These are phyloP conservation scores for Aspergillus udagawae DNA, from an alignment of 2,329 filamentous ascomycete genomes.

Conservation along the genomic window DNA sequence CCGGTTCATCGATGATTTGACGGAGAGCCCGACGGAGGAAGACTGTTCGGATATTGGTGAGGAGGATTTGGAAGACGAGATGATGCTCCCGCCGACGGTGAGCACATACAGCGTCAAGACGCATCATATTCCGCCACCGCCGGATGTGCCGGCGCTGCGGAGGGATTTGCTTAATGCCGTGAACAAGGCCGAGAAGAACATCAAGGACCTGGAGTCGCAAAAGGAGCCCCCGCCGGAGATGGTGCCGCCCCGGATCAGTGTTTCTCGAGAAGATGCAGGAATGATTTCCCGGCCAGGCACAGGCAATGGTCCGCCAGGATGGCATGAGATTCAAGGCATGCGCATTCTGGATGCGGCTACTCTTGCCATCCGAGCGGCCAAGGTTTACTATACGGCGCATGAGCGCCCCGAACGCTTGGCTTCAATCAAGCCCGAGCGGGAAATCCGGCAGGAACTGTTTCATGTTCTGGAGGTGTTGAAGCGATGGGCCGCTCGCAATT, in stretches of 20 bases:
- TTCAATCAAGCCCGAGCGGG: conserved; percentile 79
- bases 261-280: conserved; percentile 36
- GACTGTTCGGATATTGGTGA: conserved; percentile 38
- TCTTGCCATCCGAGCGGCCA: conserved; percentile 89
- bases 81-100: conserved; percentile 92
- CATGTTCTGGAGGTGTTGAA: conserved; percentile 87
- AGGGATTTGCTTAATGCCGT: conserved; percentile 64
- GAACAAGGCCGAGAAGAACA: conserved; percentile 62
- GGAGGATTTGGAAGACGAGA: conserved; percentile 57
- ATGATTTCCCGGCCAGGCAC: conserved; percentile 17
- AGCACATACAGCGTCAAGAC: conserved; percentile 90
- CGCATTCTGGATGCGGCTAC: conserved; percentile 90
- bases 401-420: conserved; percentile 81
- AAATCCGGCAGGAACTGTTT: conserved; percentile 78
- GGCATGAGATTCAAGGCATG: conserved; percentile 85
- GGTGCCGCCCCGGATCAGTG: conserved; percentile 27
- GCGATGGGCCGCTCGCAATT: conserved; percentile 83
- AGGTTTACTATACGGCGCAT: conserved; percentile 93
- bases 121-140: conserved; percentile 76
- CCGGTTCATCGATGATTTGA: conserved; percentile 40
- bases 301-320: conserved; percentile 52
- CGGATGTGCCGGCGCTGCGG: conserved; percentile 75
- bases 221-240: conserved; percentile 25
- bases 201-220: conserved; percentile 47
- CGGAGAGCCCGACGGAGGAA: conserved; percentile 50